Percentiles rank a stretch among this genome's conserved stretches.
Conservation (phyloP, 306 rosid species). For the Pyrus bretschneideri region DNA sequence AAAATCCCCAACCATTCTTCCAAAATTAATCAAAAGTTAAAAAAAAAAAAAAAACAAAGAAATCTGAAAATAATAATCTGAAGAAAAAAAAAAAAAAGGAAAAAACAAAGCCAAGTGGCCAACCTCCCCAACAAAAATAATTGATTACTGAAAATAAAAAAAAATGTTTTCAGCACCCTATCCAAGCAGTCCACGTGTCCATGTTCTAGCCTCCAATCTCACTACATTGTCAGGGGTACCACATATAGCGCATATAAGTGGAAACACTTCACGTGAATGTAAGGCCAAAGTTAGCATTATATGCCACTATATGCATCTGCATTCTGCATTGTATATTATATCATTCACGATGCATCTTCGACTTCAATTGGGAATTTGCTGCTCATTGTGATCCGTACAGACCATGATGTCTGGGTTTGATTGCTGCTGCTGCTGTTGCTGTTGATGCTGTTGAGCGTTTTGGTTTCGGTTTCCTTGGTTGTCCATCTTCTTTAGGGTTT, state of each 20-base stretch:
- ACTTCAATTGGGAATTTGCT: constrained; percentile 33
- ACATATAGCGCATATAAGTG: constrained; percentile 24
- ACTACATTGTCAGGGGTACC: constrained; percentile 28
- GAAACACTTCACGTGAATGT: constrained; percentile 61
- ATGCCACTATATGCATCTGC: background rate
- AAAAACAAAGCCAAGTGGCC: constrained; percentile 19
- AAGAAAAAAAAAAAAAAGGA: constrained; percentile 12
- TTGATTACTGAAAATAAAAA: constrained; percentile 6
- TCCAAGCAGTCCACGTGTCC: constrained; percentile 41
- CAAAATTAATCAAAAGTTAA: background rate
- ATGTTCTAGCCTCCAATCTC: constrained; percentile 16
- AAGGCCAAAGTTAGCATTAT: constrained; percentile 1
- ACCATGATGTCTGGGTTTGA: constrained; percentile 21
- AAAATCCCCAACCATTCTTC: constrained; percentile 2
- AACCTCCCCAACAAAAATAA: constrained; percentile 5
- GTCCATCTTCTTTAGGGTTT: constrained; percentile 51
- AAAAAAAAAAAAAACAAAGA: constrained; percentile 3
- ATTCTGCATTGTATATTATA: background rate
- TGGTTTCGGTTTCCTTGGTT: constrained; percentile 23
- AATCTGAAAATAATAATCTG: background rate
- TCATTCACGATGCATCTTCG: background rate
- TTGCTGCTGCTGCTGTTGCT: background rate
- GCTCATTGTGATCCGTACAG: constrained; percentile 14
- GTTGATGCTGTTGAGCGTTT: constrained; percentile 24
- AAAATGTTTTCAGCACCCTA: constrained; percentile 15